A percentile compares a stretch with the other conserved stretches of the same genome.
phyloP scores from a whole-genome alignment of 768 basidiomycete species.

The Suillus spraguei region DNA sequence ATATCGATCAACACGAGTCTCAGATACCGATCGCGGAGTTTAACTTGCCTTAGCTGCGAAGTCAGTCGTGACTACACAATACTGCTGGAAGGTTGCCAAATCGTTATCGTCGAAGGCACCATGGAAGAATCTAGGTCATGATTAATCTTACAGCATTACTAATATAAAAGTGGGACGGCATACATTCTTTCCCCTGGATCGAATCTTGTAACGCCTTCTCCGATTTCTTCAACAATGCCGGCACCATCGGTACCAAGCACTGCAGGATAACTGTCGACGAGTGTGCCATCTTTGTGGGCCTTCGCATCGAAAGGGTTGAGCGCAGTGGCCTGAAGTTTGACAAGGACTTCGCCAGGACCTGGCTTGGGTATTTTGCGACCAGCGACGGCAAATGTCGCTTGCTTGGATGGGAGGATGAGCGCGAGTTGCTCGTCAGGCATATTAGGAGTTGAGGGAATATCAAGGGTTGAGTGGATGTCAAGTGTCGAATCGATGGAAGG shows the following conservation, averaged over 20 bases:
- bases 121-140: slow-evolving; percentile 40
- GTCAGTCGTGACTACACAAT: slow-evolving; percentile 41
- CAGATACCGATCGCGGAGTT: neutral
- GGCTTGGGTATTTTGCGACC: slow-evolving; percentile 41
- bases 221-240: slow-evolving; percentile 53
- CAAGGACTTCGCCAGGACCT: slow-evolving; percentile 48
- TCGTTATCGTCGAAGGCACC: slow-evolving; percentile 41
- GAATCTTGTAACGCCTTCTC: slow-evolving; percentile 51
- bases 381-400: slow-evolving; percentile 38
- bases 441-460: neutral
- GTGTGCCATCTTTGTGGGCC: slow-evolving; percentile 42
- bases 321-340: slow-evolving; percentile 48
- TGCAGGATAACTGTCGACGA: slow-evolving; percentile 44
- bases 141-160: slow-evolving; percentile 23
- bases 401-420: slow-evolving; percentile 34
- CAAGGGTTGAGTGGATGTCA: neutral
- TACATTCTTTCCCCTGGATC: slow-evolving; percentile 57
- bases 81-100: slow-evolving; percentile 47
- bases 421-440: slow-evolving; percentile 33
- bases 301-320: slow-evolving; percentile 60
- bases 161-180: slow-evolving; percentile 22
- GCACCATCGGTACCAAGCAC: slow-evolving; percentile 53
- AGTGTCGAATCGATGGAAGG: slow-evolving; percentile 10
- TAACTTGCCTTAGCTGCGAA: slow-evolving; percentile 41
- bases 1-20: slow-evolving; percentile 6